Conservation (phyloP, 768 basidiomycete species). For the Chiua virens region DNA sequence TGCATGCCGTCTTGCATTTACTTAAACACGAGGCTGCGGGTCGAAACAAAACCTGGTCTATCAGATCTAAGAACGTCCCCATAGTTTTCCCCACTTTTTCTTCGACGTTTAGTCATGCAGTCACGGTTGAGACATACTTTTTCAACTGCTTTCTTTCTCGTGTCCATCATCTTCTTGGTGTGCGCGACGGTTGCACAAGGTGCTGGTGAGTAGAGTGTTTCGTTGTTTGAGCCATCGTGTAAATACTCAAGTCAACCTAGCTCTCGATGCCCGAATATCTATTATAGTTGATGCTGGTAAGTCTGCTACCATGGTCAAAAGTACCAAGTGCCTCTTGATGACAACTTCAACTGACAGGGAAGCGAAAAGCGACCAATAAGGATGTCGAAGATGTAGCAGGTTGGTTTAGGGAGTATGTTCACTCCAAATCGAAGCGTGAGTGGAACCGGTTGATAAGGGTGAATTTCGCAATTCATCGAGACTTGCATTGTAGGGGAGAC, state of each 20-base stretch:
- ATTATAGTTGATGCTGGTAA: conserved; percentile 1
- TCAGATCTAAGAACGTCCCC: neutral
- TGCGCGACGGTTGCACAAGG: conserved; percentile 9
- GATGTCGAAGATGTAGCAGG: no score
- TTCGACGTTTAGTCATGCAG: conserved; percentile 5
- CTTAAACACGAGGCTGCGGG: no score
- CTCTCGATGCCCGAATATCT: neutral
- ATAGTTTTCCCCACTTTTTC: neutral
- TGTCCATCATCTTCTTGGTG: neutral
- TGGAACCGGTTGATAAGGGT: no score
- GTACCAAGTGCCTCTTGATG: neutral
- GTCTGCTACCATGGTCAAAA: neutral
- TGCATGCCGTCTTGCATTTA: no score
- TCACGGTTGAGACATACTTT: neutral
- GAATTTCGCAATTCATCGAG: no score
- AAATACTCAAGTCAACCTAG: conserved; percentile 6
- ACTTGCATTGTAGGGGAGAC: no score
- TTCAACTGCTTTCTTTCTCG: neutral
- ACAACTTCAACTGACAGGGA: neutral
- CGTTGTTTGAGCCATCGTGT: neutral
- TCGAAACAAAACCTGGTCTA: neutral
- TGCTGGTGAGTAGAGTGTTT: conserved; percentile 8
- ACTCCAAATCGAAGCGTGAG: no score
- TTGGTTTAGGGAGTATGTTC: no score
- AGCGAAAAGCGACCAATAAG: no score